Evolutionary conservation across 2,329 filamentous ascomycete genomes (phyloP).

Genomic region (Beauveria sp.): DNA sequence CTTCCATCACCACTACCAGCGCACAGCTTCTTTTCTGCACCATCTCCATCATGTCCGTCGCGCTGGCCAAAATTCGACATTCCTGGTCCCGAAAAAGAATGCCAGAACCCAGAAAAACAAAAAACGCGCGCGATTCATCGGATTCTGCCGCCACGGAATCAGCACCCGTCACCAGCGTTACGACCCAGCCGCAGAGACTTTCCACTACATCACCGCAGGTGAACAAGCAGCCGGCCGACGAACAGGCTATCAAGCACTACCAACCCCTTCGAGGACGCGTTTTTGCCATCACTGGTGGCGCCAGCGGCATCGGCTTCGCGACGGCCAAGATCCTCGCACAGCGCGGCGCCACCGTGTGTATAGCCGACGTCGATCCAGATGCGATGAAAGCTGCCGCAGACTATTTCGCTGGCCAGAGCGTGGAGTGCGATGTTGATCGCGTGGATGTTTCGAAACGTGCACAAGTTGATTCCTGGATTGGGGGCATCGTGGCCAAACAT

Average conservation of each 20-base stretch:
- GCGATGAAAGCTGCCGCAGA: conserved; percentile 24
- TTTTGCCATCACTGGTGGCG: conserved; percentile 25
- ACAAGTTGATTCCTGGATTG: conserved; percentile 44
- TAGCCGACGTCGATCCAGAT: conserved; percentile 29
- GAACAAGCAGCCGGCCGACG: background rate
- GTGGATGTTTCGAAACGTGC: conserved; percentile 39
- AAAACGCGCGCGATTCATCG: background rate
- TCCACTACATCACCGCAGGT: background rate
- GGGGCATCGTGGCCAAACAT: conserved; percentile 33
- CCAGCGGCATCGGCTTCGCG: conserved; percentile 33
- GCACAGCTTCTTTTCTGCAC: background rate
- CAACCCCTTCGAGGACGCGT: conserved; percentile 18
- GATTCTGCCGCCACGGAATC: background rate
- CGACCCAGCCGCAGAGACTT: background rate
- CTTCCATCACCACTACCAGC: background rate
- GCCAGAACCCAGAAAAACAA: background rate
- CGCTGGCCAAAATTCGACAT: background rate
- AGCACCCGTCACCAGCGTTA: background rate
- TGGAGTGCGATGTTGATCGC: conserved; percentile 25
- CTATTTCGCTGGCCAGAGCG: conserved; percentile 21
- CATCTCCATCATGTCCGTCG: background rate
- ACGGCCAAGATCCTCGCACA: conserved; percentile 30
- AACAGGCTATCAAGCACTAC: background rate
- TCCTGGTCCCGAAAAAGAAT: background rate
- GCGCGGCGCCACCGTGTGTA: conserved; percentile 28